phyloP scores from a whole-genome alignment of 495 filamentous ascomycete species.

The Ramalina intermedia region DNA sequence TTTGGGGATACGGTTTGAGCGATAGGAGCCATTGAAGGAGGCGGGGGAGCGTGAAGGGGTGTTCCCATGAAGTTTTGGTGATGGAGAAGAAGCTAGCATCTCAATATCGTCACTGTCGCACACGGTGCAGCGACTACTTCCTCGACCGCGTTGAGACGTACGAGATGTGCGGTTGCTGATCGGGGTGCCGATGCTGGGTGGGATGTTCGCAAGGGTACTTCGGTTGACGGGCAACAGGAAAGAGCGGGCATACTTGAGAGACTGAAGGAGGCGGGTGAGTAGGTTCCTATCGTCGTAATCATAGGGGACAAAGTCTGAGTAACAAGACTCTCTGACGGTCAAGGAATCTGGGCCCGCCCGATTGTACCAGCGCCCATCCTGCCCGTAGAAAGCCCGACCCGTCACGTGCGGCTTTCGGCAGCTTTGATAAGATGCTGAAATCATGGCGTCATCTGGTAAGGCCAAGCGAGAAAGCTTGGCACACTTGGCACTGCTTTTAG shows the following conservation, averaged over 20 bases:
- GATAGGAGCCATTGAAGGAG: conserved; percentile 17
- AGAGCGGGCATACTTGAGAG: conserved; percentile 18
- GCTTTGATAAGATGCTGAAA: not conserved
- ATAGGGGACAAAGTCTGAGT: conserved; percentile 16
- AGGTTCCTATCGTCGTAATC: conserved; percentile 17
- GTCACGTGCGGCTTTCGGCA: not conserved
- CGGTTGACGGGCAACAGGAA: not conserved
- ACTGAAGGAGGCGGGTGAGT: conserved; percentile 9
- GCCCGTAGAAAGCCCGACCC: conserved; percentile 5
- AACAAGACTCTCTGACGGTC: conserved; percentile 8
- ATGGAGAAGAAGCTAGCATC: conserved; percentile 21
- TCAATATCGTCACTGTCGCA: conserved; percentile 13
- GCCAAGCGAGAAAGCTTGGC: not conserved
- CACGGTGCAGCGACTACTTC: conserved; percentile 4
- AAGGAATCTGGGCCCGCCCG: conserved; percentile 1
- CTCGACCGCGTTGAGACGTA: conserved; percentile 5
- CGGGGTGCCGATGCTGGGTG: conserved; percentile 12
- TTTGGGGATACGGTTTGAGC: conserved; percentile 9
- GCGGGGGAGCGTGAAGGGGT: conserved; percentile 11
- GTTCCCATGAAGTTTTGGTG: conserved; percentile 16
- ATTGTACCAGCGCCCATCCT: conserved; percentile 13
- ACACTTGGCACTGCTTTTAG: not conserved
- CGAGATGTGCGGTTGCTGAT: conserved; percentile 9
- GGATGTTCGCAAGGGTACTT: not conserved
- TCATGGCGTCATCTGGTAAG: not conserved